phyloP scores from a whole-genome alignment of 2,329 filamentous ascomycete species.

The Epichloe uncinata region DNA sequence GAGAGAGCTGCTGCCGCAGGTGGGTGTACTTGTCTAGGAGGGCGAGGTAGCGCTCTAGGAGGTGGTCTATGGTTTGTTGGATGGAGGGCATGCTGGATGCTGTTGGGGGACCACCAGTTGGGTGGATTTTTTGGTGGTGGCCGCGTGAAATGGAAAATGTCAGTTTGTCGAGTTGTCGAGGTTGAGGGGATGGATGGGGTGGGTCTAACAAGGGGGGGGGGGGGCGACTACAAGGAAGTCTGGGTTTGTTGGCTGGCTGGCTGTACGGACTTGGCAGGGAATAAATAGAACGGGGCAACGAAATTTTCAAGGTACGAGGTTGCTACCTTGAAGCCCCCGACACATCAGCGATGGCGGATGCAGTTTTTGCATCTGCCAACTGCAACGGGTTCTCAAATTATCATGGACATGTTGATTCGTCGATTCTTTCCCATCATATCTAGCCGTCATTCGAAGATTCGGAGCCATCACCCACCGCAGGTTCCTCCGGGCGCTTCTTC shows the following conservation, averaged over 20 bases:
- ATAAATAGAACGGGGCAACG: too few species aligned
- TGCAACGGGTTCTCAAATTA: not conserved
- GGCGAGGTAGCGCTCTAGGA: conserved; percentile 52
- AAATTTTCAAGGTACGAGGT: too few species aligned
- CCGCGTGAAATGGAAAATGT: too few species aligned
- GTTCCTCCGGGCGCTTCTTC: conserved; percentile 15
- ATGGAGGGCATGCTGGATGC: conserved; percentile 2
- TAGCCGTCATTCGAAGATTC: not conserved
- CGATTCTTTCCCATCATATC: too few species aligned
- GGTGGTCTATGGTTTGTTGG: conserved; percentile 39
- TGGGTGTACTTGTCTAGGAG: conserved; percentile 54
- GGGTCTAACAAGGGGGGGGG: too few species aligned
- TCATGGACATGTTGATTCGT: not conserved
- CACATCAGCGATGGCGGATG: too few species aligned
- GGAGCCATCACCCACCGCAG: not conserved
- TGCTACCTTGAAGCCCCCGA: too few species aligned
- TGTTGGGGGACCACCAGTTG: not conserved
- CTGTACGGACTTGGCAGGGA: too few species aligned
- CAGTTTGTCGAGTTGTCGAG: too few species aligned
- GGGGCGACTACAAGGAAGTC: too few species aligned
- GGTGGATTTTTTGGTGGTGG: not conserved
- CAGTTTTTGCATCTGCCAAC: not conserved
- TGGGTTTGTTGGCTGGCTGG: too few species aligned
- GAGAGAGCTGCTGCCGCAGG: conserved; percentile 40
- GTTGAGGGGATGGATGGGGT: too few species aligned